phyloP scores from a whole-genome alignment of 495 filamentous ascomycete genomes.

The Penicillium samsonianum region DNA sequence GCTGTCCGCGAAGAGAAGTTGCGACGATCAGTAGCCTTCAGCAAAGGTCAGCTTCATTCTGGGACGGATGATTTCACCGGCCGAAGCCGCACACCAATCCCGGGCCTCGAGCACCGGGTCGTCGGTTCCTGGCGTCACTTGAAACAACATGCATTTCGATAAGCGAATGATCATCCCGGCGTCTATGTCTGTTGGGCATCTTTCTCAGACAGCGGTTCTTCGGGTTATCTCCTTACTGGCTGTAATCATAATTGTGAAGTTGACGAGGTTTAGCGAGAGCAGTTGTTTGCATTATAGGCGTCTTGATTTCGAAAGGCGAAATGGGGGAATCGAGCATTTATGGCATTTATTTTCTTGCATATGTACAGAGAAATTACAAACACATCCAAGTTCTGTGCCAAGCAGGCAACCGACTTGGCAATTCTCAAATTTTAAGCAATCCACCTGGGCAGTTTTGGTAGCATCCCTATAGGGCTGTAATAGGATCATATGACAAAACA shows the following conservation, averaged over 20 bases:
- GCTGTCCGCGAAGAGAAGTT: slow-evolving; percentile 50
- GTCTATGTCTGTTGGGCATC: not conserved
- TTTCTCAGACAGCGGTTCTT: not conserved
- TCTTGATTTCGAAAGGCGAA: slow-evolving; percentile 11
- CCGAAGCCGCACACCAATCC: slow-evolving; percentile 33
- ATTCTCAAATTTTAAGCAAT: slow-evolving; percentile 10
- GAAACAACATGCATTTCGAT: slow-evolving; percentile 44
- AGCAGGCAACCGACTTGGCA: slow-evolving; percentile 14
- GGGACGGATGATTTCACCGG: slow-evolving; percentile 43
- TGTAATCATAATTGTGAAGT: slow-evolving; percentile 31
- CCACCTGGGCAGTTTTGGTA: not conserved
- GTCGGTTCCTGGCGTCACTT: slow-evolving; percentile 45
- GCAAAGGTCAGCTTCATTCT: slow-evolving; percentile 42
- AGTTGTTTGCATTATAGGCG: slow-evolving; percentile 17
- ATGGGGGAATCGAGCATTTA: not conserved
- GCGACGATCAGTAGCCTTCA: slow-evolving; percentile 42
- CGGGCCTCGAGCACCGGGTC: slow-evolving; percentile 41
- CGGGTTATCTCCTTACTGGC: slow-evolving; percentile 21
- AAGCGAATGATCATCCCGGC: slow-evolving; percentile 9
- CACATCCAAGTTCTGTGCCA: not conserved
- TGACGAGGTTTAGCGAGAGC: not conserved
- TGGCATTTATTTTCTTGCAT: slow-evolving; percentile 10
- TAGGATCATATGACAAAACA: not conserved
- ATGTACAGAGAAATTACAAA: slow-evolving; percentile 16
- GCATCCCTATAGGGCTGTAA: slow-evolving; percentile 10